Evolutionary conservation across 192 early-diverging fungal species (phyloP).

Genomic region (Entomortierella lignicola): DNA sequence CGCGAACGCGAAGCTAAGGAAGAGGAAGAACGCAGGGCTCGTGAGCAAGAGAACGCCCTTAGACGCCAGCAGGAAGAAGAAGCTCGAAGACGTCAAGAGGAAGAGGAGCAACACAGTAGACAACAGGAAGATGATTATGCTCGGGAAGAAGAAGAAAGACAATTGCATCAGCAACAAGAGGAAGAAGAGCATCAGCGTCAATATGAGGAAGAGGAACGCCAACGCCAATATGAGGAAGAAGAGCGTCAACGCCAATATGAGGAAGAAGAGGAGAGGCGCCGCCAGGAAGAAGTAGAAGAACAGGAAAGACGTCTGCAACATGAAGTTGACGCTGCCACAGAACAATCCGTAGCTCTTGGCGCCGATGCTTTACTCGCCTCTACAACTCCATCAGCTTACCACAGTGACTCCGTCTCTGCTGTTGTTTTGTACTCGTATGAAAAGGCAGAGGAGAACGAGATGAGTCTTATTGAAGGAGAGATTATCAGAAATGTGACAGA

Average conservation of each 20-base stretch:
- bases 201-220: slow-evolving; percentile 10
- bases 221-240: slow-evolving; percentile 13
- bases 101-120: slow-evolving; percentile 1
- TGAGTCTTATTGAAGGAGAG: slow-evolving; percentile 85
- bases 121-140: slow-evolving; percentile 19
- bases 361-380: slow-evolving; percentile 30
- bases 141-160: slow-evolving; percentile 17
- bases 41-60: slow-evolving; percentile 4
- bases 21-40: slow-evolving; percentile 8
- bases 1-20: slow-evolving; percentile 16
- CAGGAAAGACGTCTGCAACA: slow-evolving; percentile 29
- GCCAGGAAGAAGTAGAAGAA: slow-evolving; percentile 4
- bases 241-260: not conserved
- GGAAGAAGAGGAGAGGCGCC: slow-evolving; percentile 9
- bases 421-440: slow-evolving; percentile 85
- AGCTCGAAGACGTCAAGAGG: slow-evolving; percentile 11
- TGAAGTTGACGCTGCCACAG: slow-evolving; percentile 18
- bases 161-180: slow-evolving; percentile 6
- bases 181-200: slow-evolving; percentile 3
- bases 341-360: slow-evolving; percentile 17
- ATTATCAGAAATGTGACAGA: slow-evolving; percentile 81
- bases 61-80: slow-evolving; percentile 8
- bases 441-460: slow-evolving; percentile 86
- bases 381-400: slow-evolving; percentile 18
- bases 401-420: slow-evolving; percentile 56